Percentiles rank a stretch among this genome's conserved stretches.
Conservation (phyloP, 169 alveolate species). For the Prorocentrum cordatum region DNA sequence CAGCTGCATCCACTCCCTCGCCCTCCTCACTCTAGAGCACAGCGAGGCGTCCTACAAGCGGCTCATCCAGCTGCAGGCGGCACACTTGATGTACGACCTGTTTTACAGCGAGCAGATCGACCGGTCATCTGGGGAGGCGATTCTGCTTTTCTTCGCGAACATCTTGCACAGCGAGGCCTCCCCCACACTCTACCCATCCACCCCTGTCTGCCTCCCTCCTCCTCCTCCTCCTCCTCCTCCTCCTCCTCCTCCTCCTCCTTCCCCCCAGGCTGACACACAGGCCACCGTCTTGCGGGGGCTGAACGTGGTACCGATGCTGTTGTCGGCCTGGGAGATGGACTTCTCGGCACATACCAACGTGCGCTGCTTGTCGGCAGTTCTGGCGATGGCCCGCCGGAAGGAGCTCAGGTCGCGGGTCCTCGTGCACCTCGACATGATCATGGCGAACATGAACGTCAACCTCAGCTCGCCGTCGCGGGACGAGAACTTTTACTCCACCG, state of each 20-base stretch:
- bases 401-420: slow-evolving; percentile 44
- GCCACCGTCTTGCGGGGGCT: not conserved
- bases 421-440: slow-evolving; percentile 30
- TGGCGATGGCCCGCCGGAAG: slow-evolving; percentile 18
- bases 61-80: not conserved
- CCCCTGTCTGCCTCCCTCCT: not conserved
- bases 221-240: not conserved
- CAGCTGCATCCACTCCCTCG: slow-evolving; percentile 58
- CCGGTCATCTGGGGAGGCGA: slow-evolving; percentile 67
- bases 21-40: slow-evolving; percentile 65
- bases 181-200: too few species aligned
- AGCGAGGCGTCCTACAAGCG: slow-evolving; percentile 25
- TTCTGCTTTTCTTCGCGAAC: slow-evolving; percentile 70
- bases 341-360: not conserved
- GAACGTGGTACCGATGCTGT: not conserved
- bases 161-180: slow-evolving; percentile 66
- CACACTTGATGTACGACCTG: slow-evolving; percentile 56
- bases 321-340: not conserved
- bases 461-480: not conserved
- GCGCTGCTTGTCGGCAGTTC: slow-evolving; percentile 66
- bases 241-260: not conserved
- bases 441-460: slow-evolving; percentile 61
- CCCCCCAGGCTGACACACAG: not conserved
- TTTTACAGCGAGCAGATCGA: slow-evolving; percentile 72
- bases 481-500: slow-evolving; percentile 55